Evolutionary conservation across 371 early-diverging fungal genomes (phyloP).

Genomic region (Lichtheimia corymbifera): DNA sequence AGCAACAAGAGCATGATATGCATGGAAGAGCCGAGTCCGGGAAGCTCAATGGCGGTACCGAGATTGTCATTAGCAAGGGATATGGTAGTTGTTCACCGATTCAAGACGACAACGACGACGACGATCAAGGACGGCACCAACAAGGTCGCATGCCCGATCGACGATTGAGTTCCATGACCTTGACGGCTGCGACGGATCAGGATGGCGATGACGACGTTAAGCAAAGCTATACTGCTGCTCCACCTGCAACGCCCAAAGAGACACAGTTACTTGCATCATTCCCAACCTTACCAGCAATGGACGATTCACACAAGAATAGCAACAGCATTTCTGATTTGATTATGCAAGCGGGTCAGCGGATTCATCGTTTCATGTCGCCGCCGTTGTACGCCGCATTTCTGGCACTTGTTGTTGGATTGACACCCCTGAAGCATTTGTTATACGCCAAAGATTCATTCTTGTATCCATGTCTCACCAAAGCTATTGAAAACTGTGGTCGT

Average conservation of each 20-base stretch:
- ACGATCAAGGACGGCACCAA: too few species aligned
- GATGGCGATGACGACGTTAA: background rate
- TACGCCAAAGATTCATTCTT: constrained; percentile 45
- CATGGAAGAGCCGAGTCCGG: too few species aligned
- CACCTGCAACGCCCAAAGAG: background rate
- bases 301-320: constrained; percentile 8
- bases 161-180: constrained; percentile 18
- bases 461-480: constrained; percentile 60
- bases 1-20: too few species aligned
- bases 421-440: constrained; percentile 47
- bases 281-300: constrained; percentile 3
- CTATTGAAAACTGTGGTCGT: constrained; percentile 66
- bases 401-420: constrained; percentile 59
- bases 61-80: too few species aligned
- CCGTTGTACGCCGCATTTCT: constrained; percentile 66
- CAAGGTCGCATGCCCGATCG: constrained; percentile 12
- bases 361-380: constrained; percentile 58
- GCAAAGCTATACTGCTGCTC: background rate
- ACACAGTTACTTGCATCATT: constrained; percentile 7
- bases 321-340: constrained; percentile 71
- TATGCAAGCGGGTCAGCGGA: constrained; percentile 1
- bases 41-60: too few species aligned
- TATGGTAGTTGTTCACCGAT: too few species aligned
- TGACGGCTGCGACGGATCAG: constrained; percentile 14
- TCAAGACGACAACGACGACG: too few species aligned